A percentile compares a stretch with the other conserved stretches of the same genome.
phyloP scores from a whole-genome alignment of 1,284 basidiomycete species.

The Melampsora larici-populina region DNA sequence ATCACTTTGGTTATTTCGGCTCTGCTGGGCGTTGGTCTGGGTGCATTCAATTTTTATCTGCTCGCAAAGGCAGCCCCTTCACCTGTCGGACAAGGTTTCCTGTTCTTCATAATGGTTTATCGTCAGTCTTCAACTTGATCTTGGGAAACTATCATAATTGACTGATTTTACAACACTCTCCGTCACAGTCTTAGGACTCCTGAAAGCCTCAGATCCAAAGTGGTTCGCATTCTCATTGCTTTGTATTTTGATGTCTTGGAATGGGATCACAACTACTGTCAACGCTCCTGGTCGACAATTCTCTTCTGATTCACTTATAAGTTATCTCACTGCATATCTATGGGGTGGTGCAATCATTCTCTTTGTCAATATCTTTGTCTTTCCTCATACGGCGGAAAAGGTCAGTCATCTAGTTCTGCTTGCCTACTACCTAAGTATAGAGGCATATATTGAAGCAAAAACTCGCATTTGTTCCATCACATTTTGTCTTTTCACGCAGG shows the following conservation, averaged over 20 bases:
- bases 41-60: conserved; percentile 52
- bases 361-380: conserved; percentile 52
- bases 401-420: conserved; percentile 2
- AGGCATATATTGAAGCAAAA: neutral
- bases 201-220: conserved; percentile 49
- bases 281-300: conserved; percentile 46
- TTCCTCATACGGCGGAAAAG: conserved; percentile 52
- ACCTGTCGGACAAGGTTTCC: conserved; percentile 54
- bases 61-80: conserved; percentile 51
- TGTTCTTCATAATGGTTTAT: conserved; percentile 53
- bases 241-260: conserved; percentile 53
- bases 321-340: conserved; percentile 53
- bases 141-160: conserved; percentile 33
- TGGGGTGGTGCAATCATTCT: conserved; percentile 52
- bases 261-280: conserved; percentile 50
- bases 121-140: conserved; percentile 38
- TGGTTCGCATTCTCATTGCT: conserved; percentile 52
- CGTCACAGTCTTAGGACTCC: conserved; percentile 46
- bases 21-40: conserved; percentile 50
- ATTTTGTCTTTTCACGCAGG: conserved; percentile 37
- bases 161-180: neutral
- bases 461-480: too few relatives aligned
- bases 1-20: conserved; percentile 46
- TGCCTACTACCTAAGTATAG: neutral
- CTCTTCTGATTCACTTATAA: conserved; percentile 48